A percentile compares a stretch with the other conserved stretches of the same genome.
phyloP scores from a whole-genome alignment of 1,284 basidiomycete genomes.

The Phenoliferia sp. region DNA sequence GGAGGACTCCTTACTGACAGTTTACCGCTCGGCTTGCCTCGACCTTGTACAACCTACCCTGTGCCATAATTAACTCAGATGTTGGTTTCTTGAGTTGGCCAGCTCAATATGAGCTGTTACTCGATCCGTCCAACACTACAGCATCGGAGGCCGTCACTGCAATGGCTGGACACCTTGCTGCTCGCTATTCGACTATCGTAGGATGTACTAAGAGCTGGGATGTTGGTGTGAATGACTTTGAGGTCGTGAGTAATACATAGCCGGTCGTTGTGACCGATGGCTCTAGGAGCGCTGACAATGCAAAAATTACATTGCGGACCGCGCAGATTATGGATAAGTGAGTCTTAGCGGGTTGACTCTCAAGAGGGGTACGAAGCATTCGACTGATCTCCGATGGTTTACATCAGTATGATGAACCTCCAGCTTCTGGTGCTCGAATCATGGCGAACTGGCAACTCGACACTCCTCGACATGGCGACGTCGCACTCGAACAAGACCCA shows the following conservation, averaged over 20 bases:
- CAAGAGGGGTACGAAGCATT: constrained; percentile 54
- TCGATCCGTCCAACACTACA: constrained; percentile 46
- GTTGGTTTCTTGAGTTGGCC: constrained; percentile 65
- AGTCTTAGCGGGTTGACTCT: not conserved
- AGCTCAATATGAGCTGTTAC: constrained; percentile 53
- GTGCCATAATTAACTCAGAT: constrained; percentile 41
- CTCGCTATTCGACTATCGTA: constrained; percentile 47
- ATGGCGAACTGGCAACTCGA: constrained; percentile 55
- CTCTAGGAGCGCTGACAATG: not conserved
- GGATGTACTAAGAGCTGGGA: constrained; percentile 55
- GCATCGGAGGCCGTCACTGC: constrained; percentile 44
- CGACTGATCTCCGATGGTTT: constrained; percentile 32
- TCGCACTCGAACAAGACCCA: constrained; percentile 63
- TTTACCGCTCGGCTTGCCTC: no score
- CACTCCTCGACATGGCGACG: constrained; percentile 54
- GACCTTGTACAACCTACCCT: no score
- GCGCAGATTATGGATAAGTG: constrained; percentile 14
- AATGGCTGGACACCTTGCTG: constrained; percentile 45
- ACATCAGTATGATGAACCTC: constrained; percentile 73
- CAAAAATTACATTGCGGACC: not conserved
- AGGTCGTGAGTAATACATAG: constrained; percentile 39
- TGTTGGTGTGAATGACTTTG: constrained; percentile 54
- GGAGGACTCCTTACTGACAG: not conserved
- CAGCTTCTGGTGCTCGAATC: constrained; percentile 55
- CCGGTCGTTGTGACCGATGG: not conserved